phyloP scores from a whole-genome alignment of 805 yeast species.

The Isabelozyma rhagii region DNA sequence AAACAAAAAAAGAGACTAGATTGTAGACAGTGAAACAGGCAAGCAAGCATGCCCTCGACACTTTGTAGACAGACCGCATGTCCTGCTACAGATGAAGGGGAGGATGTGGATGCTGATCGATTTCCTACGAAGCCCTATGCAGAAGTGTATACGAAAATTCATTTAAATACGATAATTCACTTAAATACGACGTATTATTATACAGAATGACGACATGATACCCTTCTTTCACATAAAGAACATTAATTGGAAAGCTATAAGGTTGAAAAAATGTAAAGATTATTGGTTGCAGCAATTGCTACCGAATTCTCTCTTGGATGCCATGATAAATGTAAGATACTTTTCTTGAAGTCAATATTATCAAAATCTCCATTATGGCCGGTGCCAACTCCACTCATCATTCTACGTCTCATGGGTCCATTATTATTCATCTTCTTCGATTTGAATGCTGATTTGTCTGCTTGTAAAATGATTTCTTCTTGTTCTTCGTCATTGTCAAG shows the following conservation, averaged over 20 bases:
- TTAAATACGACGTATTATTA: too few species aligned
- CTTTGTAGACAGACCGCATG: too few species aligned
- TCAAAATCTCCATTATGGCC: conserved; percentile 65
- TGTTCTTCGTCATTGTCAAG: conserved; percentile 34
- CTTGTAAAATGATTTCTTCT: conserved; percentile 78
- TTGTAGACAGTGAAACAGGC: not conserved
- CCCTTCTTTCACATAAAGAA: not conserved
- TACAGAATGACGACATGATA: not conserved
- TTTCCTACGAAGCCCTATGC: too few species aligned
- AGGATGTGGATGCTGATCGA: too few species aligned
- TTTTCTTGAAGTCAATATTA: conserved; percentile 88
- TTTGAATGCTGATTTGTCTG: conserved; percentile 96
- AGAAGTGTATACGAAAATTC: too few species aligned
- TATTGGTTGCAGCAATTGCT: conserved; percentile 98
- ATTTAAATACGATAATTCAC: too few species aligned
- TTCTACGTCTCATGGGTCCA: conserved; percentile 42
- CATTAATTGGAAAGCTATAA: conserved; percentile 33
- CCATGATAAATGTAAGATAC: conserved; percentile 95
- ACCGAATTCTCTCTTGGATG: conserved; percentile 96
- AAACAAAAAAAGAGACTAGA: not conserved
- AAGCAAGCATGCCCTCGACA: too few species aligned
- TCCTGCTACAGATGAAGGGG: too few species aligned
- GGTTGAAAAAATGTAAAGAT: conserved; percentile 80
- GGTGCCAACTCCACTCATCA: conserved; percentile 47
- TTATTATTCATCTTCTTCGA: conserved; percentile 56